Conservation (phyloP, 208 protist genomes). For the Vickermania ingenoplastis region DNA sequence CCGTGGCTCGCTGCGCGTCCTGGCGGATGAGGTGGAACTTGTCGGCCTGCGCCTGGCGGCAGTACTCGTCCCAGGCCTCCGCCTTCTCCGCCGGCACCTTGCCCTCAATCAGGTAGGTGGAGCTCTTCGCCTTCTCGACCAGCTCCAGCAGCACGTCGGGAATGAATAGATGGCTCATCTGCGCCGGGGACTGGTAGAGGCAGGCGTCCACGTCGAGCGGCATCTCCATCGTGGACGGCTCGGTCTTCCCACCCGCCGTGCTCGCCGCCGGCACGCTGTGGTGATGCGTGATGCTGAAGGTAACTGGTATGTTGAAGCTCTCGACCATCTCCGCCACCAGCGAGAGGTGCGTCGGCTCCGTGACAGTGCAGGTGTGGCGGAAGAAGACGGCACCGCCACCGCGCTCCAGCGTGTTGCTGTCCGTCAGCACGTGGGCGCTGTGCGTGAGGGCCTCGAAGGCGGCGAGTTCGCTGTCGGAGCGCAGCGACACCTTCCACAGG, state of each 20-base stretch:
- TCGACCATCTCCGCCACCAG: conserved; percentile 28
- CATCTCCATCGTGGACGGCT: neutral
- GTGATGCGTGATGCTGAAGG: conserved; percentile 15
- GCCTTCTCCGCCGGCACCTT: conserved; percentile 29
- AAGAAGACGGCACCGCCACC: conserved; percentile 48
- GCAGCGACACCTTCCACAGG: conserved; percentile 50
- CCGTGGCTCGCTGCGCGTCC: conserved; percentile 19
- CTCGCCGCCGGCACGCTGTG: neutral
- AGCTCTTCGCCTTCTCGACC: conserved; percentile 9
- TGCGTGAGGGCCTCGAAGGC: conserved; percentile 37
- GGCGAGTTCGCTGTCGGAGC: conserved; percentile 38
- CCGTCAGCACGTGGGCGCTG: conserved; percentile 20
- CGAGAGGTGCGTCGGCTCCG: conserved; percentile 47
- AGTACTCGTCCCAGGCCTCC: conserved; percentile 41
- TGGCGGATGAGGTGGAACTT: conserved; percentile 20
- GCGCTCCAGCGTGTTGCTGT: conserved; percentile 32
- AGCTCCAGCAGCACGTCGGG: conserved; percentile 38
- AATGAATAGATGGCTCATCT: conserved; percentile 28
- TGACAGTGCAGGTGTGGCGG: conserved; percentile 37
- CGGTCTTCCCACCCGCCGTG: neutral
- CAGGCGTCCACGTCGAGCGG: conserved; percentile 1
- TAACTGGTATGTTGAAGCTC: conserved; percentile 35
- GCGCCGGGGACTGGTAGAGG: conserved; percentile 13
- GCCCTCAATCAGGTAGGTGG: conserved; percentile 48
- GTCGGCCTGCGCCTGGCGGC: conserved; percentile 36